Conservation (phyloP, 176 grass and related monocot genomes). For the Aegilops speltoides region DNA sequence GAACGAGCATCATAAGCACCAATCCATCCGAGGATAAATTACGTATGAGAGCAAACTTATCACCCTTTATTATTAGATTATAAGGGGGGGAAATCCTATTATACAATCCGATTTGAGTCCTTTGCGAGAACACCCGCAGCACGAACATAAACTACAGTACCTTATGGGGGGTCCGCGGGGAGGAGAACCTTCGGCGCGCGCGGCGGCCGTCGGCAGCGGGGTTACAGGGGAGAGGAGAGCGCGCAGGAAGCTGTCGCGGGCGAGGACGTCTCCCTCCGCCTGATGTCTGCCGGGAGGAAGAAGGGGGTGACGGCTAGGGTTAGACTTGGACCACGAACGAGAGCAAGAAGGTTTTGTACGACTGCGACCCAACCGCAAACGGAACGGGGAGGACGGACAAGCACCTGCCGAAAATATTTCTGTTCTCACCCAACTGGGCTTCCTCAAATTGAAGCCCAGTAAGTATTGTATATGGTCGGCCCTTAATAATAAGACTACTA, state of each 20-base stretch:
- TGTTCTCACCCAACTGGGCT: neutral
- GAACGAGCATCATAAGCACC: slow-evolving; percentile 12
- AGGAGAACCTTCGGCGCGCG: neutral
- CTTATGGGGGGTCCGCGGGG: no score
- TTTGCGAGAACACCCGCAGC: no score
- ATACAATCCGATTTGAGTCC: neutral
- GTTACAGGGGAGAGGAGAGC: neutral
- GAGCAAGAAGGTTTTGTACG: neutral
- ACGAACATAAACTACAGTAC: no score
- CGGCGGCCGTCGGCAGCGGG: neutral
- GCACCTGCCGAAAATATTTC: neutral
- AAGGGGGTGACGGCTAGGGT: neutral
- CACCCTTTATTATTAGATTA: neutral
- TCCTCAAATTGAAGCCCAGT: neutral
- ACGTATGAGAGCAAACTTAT: neutral
- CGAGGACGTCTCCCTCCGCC: no score
- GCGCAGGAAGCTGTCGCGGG: no score
- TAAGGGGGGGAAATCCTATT: neutral
- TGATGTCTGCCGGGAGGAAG: neutral
- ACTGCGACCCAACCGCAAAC: neutral
- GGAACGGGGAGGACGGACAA: neutral
- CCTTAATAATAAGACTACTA: no score
- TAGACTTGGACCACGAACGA: neutral
- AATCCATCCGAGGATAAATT: neutral
- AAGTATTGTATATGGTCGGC: neutral